Base-by-base conservation (phyloP, 306 rosid genomes). In the Cucurbita maxima region DNA sequence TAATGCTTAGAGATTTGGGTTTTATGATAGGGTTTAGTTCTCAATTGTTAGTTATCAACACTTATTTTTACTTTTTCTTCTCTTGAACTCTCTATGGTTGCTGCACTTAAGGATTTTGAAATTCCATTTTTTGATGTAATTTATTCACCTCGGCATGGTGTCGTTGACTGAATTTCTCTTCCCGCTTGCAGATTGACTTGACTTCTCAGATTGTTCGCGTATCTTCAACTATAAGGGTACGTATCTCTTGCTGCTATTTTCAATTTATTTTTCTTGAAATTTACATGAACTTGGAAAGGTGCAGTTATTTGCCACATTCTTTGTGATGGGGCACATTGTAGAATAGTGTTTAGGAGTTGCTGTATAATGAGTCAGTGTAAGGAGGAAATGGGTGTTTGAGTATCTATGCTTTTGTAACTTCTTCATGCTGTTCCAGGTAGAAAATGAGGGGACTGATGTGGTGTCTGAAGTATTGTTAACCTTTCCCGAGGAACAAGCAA, bases 181-280 rank as follows among this genome's bases (percentile, higher is more conserved):
- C 63, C 45, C 61, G 8, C 5, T 63, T 83, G 87, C 96, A 95
- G 99, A 85, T 91, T 78, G 99, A 95, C 79, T 83, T 91, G 83
- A 85, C 92, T 11, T 89, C 99, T 4, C 99, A 95, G 80, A 84
- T 86, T 80, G 96, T 81, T 69, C 97, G 97, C 81, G 58, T 83
- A 83, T 68, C 86, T 63, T 82, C 97, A 70, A 60, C 96, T n/a
- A 78, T 95, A 0, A 95, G 90, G 99, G 98, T 94, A 50, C 80
- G 36, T 34, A 11, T 54, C 66, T 15, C 54, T 66, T 57, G n/a
- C 56, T 16, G 34, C 64, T 1, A 14, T 14, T 38, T 13, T 11
- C 54, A 36, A 36, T 59, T 7, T 13, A 15, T 16, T 71, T 41
- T 47, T 55, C 13, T 68, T 9, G 54, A 71, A 51, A 57, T 25